phyloP scores from a whole-genome alignment of 2,329 filamentous ascomycete species.

The Elsinoe batatas region DNA sequence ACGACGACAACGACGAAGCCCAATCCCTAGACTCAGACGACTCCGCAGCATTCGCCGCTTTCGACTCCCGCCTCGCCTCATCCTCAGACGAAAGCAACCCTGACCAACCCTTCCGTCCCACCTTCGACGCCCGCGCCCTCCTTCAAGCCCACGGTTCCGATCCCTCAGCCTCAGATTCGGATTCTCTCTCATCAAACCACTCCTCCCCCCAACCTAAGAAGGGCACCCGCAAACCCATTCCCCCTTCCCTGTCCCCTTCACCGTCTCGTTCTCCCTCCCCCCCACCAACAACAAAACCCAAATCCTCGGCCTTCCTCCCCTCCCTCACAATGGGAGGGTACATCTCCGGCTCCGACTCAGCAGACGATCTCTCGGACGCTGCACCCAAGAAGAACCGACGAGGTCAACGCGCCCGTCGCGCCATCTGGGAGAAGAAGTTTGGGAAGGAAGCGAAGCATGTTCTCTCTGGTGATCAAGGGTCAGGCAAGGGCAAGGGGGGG shows the following conservation, averaged over 20 bases:
- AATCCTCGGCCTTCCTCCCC: conserved; percentile 57
- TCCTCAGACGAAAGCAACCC: conserved; percentile 27
- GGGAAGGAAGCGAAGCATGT: conserved; percentile 50
- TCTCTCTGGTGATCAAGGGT: not conserved
- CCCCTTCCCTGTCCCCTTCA: conserved; percentile 17
- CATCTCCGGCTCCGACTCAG: conserved; percentile 65
- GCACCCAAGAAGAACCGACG: conserved; percentile 60
- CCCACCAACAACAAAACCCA: conserved; percentile 20
- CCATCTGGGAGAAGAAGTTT: conserved; percentile 73
- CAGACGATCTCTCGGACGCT: conserved; percentile 42
- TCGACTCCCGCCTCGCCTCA: conserved; percentile 32
- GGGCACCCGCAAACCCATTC: conserved; percentile 13
- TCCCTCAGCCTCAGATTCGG: conserved; percentile 17
- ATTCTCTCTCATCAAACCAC: conserved; percentile 15
- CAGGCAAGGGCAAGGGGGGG: not conserved
- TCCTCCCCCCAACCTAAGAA: conserved; percentile 19
- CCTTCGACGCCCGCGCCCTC: conserved; percentile 19
- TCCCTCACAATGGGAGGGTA: conserved; percentile 68
- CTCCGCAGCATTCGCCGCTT: conserved; percentile 29
- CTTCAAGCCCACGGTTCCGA: conserved; percentile 1
- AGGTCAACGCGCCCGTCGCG: conserved; percentile 67
- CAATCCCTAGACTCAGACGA: conserved; percentile 15
- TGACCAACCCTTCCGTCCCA: conserved; percentile 21
- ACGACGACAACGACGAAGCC: conserved; percentile 14
- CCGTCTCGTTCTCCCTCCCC: conserved; percentile 28